Evolutionary conservation across 2,329 filamentous ascomycete species (phyloP).

Genomic region (Colletotrichum costaricense): DNA sequence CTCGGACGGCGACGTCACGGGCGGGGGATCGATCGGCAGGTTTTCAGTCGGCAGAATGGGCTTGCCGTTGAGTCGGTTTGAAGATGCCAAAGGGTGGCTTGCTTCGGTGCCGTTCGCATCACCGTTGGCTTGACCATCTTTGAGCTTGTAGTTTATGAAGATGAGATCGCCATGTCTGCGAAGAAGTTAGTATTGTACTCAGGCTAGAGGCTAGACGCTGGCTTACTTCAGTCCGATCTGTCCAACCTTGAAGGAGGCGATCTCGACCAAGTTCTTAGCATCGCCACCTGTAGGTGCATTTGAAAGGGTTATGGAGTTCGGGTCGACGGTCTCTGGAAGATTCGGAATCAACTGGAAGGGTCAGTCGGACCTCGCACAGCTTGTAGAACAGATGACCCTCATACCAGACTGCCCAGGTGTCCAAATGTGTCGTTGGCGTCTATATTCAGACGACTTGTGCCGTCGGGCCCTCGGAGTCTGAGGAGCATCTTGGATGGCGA

Average conservation of each 20-base stretch:
- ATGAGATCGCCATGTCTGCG: constrained; percentile 89
- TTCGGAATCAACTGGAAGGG: constrained; percentile 63
- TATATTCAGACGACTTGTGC: constrained; percentile 87
- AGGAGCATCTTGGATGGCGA: constrained; percentile 74
- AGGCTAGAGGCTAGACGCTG: not conserved
- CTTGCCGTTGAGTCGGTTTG: constrained; percentile 82
- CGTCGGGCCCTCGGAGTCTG: constrained; percentile 89
- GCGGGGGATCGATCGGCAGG: constrained; percentile 68
- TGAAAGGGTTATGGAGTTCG: constrained; percentile 69
- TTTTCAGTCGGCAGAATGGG: constrained; percentile 77
- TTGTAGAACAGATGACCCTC: constrained; percentile 7
- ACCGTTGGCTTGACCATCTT: constrained; percentile 53
- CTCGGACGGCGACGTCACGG: constrained; percentile 65
- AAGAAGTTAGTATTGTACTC: constrained; percentile 38
- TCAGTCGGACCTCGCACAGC: constrained; percentile 33
- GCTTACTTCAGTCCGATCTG: constrained; percentile 70
- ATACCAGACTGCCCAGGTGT: constrained; percentile 66
- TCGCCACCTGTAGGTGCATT: constrained; percentile 70
- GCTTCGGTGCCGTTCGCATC: constrained; percentile 48
- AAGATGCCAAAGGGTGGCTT: constrained; percentile 52
- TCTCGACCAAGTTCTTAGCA: constrained; percentile 68
- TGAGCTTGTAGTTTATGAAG: constrained; percentile 83
- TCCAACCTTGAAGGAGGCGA: constrained; percentile 65
- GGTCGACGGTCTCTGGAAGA: constrained; percentile 72
- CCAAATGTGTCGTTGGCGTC: constrained; percentile 80